Evolutionary conservation across 2,329 filamentous ascomycete genomes (phyloP), one percentile per base, ranked within the genome.

Genomic region (Ophiostoma piceae): DNA sequence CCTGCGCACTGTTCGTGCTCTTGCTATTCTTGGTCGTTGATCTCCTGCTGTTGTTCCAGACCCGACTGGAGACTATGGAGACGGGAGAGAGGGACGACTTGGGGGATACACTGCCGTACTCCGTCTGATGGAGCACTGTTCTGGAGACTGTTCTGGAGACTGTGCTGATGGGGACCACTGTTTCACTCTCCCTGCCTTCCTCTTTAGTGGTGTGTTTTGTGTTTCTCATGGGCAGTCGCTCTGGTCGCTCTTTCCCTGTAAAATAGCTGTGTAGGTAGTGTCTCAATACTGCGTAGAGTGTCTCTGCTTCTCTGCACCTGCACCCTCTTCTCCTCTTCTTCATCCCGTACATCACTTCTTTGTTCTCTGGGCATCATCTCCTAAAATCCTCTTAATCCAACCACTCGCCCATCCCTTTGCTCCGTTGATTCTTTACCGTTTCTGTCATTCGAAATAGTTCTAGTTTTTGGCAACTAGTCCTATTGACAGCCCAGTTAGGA

Each of bases 121-220:
- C 43, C 16, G 5, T 47, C 16, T n/a, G 43, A 47, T 47, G 43
- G 43, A 19, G 43, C 43, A 47, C 43, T 47, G 43, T 47, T 47
- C 51, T 57, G 51, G n/a, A 26, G 51, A 47, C 43, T 47, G 43
- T 47, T 47, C 51, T 57, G 51, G n/a, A 26, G 51, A 57, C 51
- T 57, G 51, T 57, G 51, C n/a, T 11, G 51, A 57, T 57, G 51
- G 51, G 22, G 51, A 12, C 51, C 22, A 57, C 51, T 57, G 51
- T 57, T 57, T 57, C 51, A 57, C 51, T 57, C 51, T 57, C 51
- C 51, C 51, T 57, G 51, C 51, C 51, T 57, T 57, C 51, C 51
- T 57, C n/a, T 57, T 57, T 57, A 57, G 51, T 57, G 51, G 51
- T 57, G n/a, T 57, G 51, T 26, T 22, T 22, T 26, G 51, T 57